Evolutionary conservation across 169 alveolate genomes (phyloP), one percentile per base, ranked within the genome.

Genomic region (Perkinsus marinus): DNA sequence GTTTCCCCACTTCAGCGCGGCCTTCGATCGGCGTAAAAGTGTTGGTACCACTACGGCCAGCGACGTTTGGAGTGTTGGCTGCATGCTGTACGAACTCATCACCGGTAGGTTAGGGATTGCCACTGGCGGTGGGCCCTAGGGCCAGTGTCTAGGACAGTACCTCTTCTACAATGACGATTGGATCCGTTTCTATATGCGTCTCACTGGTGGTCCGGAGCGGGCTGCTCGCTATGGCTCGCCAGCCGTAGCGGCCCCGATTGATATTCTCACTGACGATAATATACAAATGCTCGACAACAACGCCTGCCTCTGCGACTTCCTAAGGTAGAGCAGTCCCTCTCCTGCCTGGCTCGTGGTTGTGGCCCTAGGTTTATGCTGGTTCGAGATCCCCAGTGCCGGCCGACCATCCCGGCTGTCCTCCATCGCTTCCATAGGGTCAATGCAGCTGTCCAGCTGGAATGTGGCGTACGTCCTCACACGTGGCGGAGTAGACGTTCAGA

Each of bases 61-160:
- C 91, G 99, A 98, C 94, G 95, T 98, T 2, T 98, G 99, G 98
- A 93, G 97, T 68, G 92, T 97, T 68, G 99, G 99, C 19, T 98
- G 99, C 91, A 92, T 98, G 43, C 94, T 98, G 79, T 97, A 93
- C 93, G 99, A 98, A 95, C 95, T 98, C 39, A 95, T 97, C 79
- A 96, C 99, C 9, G 98, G 98, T 0, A 97, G 96, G 46, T 95
- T n/a, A n/a, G n/a, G n/a, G n/a, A n/a, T n/a, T 95, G 39, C 93
- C 93, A 34, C 93, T 92, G 41, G 91, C 89, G 92, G 89, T 26
- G 37, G 92, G 69, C 89, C 90, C 92, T 3, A 89, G 43, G 26
- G 26, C 92, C 46, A 41, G 90, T 92, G 47, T 46, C 9, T 46
- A 57, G 39, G 92, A 30, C 92, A 57, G 26, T 57, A 57, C 39